Percentiles rank a stretch among this genome's conserved stretches.
Conservation (phyloP, 331 rosid species). For the Telfairia occidentalis region DNA sequence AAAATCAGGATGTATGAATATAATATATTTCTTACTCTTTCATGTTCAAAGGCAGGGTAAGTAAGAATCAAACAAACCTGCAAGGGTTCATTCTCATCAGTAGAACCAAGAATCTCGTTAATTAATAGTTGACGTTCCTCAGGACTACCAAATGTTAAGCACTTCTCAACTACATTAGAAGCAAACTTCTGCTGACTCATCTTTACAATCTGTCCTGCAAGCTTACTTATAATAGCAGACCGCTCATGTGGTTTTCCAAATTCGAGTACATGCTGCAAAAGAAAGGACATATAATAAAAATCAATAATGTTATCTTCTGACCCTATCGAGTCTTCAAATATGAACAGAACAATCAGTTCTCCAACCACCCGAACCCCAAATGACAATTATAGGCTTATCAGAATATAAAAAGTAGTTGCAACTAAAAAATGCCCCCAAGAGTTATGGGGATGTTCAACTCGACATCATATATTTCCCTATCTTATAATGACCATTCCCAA, state of each 20-base stretch:
- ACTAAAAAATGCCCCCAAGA: not conserved
- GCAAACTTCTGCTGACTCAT: constrained; percentile 99
- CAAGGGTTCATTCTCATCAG: constrained; percentile 95
- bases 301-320: not conserved
- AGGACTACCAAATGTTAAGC: constrained; percentile 70
- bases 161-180: constrained; percentile 94
- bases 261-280: constrained; percentile 64
- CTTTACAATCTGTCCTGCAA: constrained; percentile 89
- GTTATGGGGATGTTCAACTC: no score
- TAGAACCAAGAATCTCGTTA: constrained; percentile 83
- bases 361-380: not conserved
- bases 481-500: not conserved
- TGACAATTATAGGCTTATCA: not conserved
- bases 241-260: constrained; percentile 70
- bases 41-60: not conserved
- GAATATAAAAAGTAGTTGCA: not conserved
- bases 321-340: not conserved
- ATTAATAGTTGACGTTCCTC: constrained; percentile 79
- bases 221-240: constrained; percentile 67
- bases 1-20: not conserved
- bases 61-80: constrained; percentile 40
- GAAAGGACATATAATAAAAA: not conserved
- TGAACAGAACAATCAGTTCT: not conserved
- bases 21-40: not conserved
- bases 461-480: not conserved